These are phyloP conservation scores for Pythium phragmiticola DNA, from an alignment of 352 stramenopile species.

Conservation along the genomic window DNA sequence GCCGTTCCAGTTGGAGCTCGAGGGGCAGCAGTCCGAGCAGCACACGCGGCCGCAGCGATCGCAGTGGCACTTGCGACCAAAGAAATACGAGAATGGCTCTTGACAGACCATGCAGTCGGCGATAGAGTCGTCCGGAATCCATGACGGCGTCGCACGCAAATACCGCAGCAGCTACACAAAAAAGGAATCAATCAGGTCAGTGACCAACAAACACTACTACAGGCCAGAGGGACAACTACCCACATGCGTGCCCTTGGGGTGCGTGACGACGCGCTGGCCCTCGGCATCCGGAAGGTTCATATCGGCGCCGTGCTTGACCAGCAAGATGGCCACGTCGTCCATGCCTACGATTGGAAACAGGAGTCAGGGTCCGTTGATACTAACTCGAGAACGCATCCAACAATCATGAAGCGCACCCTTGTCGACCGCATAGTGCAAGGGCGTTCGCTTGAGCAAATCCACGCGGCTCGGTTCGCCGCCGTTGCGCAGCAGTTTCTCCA, in stretches of 20 bases:
- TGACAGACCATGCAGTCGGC: slow-evolving; percentile 71
- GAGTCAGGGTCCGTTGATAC: background rate
- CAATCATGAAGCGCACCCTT: slow-evolving; percentile 42
- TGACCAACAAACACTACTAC: background rate
- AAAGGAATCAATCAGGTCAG: background rate
- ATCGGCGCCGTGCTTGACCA: slow-evolving; percentile 66
- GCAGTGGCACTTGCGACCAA: slow-evolving; percentile 73
- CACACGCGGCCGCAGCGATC: slow-evolving; percentile 73
- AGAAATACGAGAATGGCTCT: slow-evolving; percentile 68
- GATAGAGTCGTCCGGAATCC: slow-evolving; percentile 60
- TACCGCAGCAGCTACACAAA: slow-evolving; percentile 49
- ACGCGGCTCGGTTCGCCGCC: slow-evolving; percentile 48
- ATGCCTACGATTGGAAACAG: slow-evolving; percentile 37
- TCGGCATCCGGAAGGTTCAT: slow-evolving; percentile 71
- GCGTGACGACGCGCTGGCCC: slow-evolving; percentile 49
- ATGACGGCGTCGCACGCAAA: slow-evolving; percentile 52
- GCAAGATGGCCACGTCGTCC: slow-evolving; percentile 50
- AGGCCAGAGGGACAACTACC: slow-evolving; percentile 12
- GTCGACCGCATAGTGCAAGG: slow-evolving; percentile 74
- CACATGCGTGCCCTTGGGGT: slow-evolving; percentile 62
- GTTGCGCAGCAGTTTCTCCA: slow-evolving; percentile 63
- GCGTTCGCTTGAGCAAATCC: slow-evolving; percentile 74
- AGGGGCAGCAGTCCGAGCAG: slow-evolving; percentile 70
- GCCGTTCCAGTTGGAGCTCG: slow-evolving; percentile 68
- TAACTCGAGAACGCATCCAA: background rate